Evolutionary conservation across 345 rosid species (phyloP).

Genomic region (Pistacia integerrima): DNA sequence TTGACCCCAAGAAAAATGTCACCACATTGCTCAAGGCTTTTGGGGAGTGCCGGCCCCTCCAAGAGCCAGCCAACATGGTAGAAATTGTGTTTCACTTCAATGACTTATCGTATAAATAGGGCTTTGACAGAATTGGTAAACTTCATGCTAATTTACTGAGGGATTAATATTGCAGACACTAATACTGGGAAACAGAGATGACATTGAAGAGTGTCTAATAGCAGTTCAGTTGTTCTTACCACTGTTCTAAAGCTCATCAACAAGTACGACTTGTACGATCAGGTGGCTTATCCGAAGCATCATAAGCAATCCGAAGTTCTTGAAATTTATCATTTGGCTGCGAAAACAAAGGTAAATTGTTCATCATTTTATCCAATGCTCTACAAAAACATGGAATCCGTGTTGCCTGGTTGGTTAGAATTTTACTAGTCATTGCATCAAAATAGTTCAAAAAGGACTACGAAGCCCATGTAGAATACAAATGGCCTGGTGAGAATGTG

Average conservation of each 20-base stretch:
- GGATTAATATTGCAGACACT: slow-evolving; percentile 47
- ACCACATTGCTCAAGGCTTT: slow-evolving; percentile 90
- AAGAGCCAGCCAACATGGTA: slow-evolving; percentile 92
- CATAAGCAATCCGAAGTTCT: slow-evolving; percentile 76
- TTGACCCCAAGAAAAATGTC: slow-evolving; percentile 90
- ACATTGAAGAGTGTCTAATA: slow-evolving; percentile 64
- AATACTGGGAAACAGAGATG: slow-evolving; percentile 66
- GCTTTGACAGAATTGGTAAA: slow-evolving; percentile 10
- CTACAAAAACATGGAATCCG: too few species aligned
- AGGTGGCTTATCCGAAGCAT: slow-evolving; percentile 74
- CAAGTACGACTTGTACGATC: slow-evolving; percentile 67
- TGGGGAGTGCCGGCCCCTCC: slow-evolving; percentile 80
- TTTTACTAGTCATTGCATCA: background rate
- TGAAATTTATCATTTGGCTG: slow-evolving; percentile 67
- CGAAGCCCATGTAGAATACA: slow-evolving; percentile 73
- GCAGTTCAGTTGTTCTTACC: slow-evolving; percentile 58
- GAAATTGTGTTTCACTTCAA: background rate
- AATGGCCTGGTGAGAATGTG: slow-evolving; percentile 88
- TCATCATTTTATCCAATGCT: too few species aligned
- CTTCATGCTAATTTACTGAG: slow-evolving; percentile 12
- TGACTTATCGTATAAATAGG: background rate
- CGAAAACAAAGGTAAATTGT: slow-evolving; percentile 62
- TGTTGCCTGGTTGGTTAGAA: too few species aligned
- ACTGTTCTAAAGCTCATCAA: slow-evolving; percentile 66
- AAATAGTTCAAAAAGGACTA: slow-evolving; percentile 28